Conservation (phyloP, 352 stramenopile genomes). For the Phytopythium oedochilum region DNA sequence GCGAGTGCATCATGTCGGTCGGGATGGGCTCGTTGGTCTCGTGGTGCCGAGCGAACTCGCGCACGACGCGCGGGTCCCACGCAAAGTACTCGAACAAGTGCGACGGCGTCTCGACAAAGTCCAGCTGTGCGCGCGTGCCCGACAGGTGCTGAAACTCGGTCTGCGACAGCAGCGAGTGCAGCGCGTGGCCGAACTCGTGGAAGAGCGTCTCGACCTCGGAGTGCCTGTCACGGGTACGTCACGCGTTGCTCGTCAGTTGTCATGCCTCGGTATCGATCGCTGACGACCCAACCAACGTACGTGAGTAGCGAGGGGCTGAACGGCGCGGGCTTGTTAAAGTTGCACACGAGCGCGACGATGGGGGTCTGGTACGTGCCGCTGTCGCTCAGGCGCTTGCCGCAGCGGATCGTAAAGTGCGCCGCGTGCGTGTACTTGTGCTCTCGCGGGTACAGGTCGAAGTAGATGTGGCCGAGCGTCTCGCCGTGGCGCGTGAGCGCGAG, state of each 20-base stretch:
- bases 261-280: not conserved
- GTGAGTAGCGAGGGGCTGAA: conserved; percentile 67
- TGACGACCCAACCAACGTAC: conserved; percentile 14
- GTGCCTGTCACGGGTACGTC: conserved; percentile 62
- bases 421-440: conserved; percentile 83
- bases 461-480: conserved; percentile 87
- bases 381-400: conserved; percentile 65
- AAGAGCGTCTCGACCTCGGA: conserved; percentile 97
- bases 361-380: conserved; percentile 88
- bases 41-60: conserved; percentile 82
- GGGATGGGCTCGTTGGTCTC: conserved; percentile 77
- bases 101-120: conserved; percentile 96
- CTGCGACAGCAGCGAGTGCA: conserved; percentile 95
- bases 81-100: conserved; percentile 98
- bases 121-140: conserved; percentile 90
- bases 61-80: conserved; percentile 88
- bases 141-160: conserved; percentile 97
- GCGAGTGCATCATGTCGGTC: conserved; percentile 59
- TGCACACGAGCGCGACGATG: conserved; percentile 92
- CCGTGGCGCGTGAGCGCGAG: conserved; percentile 76
- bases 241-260: not conserved
- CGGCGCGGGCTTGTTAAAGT: conserved; percentile 80
- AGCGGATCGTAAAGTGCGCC: conserved; percentile 96
- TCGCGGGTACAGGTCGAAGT: conserved; percentile 94
- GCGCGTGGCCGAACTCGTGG: conserved; percentile 97